These are phyloP conservation scores for Blastobotrys terrestris DNA, from an alignment of 805 yeast genomes.

Conservation along the genomic window DNA sequence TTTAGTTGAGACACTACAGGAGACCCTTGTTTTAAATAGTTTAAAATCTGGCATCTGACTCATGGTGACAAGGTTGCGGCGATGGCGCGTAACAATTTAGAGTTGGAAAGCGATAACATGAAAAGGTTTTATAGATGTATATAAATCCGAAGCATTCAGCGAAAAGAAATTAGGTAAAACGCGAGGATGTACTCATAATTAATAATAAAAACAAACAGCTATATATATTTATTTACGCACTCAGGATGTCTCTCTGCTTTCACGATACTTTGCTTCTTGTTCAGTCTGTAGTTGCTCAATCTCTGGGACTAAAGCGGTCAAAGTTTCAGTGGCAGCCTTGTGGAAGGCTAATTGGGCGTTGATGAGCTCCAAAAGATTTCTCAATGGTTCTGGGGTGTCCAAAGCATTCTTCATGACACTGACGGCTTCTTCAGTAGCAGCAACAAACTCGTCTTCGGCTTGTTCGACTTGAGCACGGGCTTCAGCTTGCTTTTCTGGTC, in stretches of 20 bases:
- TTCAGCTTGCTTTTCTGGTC: constrained; percentile 64
- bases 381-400: constrained; percentile 60
- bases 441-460: constrained; percentile 85
- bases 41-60: too few relatives aligned
- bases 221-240: not conserved
- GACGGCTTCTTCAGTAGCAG: constrained; percentile 83
- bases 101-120: too few relatives aligned
- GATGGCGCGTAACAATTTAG: too few relatives aligned
- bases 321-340: constrained; percentile 63
- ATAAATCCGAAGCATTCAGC: too few relatives aligned
- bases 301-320: constrained; percentile 58
- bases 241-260: constrained; percentile 23
- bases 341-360: constrained; percentile 78
- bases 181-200: not conserved
- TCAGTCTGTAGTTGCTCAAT: constrained; percentile 56
- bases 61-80: too few relatives aligned
- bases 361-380: constrained; percentile 60
- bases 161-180: not conserved
- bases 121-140: too few relatives aligned
- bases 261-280: constrained; percentile 35
- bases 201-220: not conserved
- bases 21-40: too few relatives aligned
- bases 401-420: constrained; percentile 75
- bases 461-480: constrained; percentile 72
- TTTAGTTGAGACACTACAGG: too few relatives aligned